Base-by-base conservation (phyloP, 768 basidiomycete species). In the Imleria badia region DNA sequence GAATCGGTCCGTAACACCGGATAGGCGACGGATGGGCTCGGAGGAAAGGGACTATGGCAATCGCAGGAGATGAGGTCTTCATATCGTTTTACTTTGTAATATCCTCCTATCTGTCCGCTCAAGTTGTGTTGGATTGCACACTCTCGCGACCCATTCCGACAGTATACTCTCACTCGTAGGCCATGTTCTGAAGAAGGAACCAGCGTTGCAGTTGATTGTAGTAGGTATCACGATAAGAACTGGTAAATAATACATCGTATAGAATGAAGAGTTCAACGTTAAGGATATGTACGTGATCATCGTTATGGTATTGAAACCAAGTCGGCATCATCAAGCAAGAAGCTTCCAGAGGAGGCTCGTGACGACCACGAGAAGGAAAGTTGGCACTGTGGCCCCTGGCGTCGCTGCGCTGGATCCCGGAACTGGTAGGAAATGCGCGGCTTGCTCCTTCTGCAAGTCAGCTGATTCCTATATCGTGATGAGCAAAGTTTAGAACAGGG, bases 401-500 rank as follows among this genome's bases (percentile, higher is more conserved):
- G 67, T 41, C 6, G 77, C 68, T 12, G 61, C 75, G 5, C 73
- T 69, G 36, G 81, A 73, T 5, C 83, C 82, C 0, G 84, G 84
- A 14, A 81, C 78, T 12, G 86, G 85, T 26, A 87, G 71, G 72
- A 87, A 87, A 41, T 82, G 72, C 12, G 73, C 60, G 0, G 83
- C 65, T n/a, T 83, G 75, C 44, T 71, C 54, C 45, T 76, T 69
- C 60, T 89, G 86, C 60, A 83, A 68, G n/a, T 74, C 76, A 0
- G 80, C 73, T 3, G 84, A 81, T 77, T 89, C 69, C 88, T 89
- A 22, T 41, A 51, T 40, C 29, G 2, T 30, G 44, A 43, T 52
- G 23, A 54, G 48, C 4, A 6, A 39, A 45, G 12, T 20, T 19
- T 23, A 12, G 3, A 22, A 19, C 29, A 34, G 19, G 19, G 9